phyloP scores from a whole-genome alignment of 1,139 yeast genomes.

The Hanseniaspora gamundiae region DNA sequence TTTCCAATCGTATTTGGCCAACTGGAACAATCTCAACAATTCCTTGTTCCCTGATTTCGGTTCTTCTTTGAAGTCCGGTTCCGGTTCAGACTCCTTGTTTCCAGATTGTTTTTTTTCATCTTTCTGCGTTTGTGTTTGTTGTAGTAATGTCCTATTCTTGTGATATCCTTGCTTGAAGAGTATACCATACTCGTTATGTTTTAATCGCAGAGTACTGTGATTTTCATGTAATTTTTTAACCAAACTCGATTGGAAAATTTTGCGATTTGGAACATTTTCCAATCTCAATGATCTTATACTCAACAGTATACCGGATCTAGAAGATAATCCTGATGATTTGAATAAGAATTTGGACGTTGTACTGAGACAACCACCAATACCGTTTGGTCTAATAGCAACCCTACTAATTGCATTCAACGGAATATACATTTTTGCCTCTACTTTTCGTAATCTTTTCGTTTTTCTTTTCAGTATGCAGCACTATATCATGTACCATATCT shows the following conservation, averaged over 20 bases:
- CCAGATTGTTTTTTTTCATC: not conserved
- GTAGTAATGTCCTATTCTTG: not conserved
- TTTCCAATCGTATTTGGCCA: conserved; percentile 40
- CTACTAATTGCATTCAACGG: no score
- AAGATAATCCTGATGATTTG: no score
- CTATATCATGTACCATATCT: no score
- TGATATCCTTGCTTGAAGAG: not conserved
- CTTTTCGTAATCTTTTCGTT: no score
- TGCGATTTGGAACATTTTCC: no score
- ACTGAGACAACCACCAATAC: no score
- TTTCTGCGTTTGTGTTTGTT: not conserved
- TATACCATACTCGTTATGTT: not conserved
- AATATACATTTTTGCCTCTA: no score
- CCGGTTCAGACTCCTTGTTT: not conserved
- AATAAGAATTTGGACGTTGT: no score
- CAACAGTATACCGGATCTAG: no score
- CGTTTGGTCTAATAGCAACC: not conserved
- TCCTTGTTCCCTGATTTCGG: conserved; percentile 34
- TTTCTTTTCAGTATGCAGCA: no score
- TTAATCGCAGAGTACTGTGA: not conserved
- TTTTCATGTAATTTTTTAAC: not conserved
- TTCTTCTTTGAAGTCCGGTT: conserved; percentile 16
- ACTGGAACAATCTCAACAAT: conserved; percentile 34
- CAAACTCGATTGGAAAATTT: no score
- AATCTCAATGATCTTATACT: no score